Conservation (phyloP, 2,329 filamentous ascomycete species). For the Aureobasidium vineae region DNA sequence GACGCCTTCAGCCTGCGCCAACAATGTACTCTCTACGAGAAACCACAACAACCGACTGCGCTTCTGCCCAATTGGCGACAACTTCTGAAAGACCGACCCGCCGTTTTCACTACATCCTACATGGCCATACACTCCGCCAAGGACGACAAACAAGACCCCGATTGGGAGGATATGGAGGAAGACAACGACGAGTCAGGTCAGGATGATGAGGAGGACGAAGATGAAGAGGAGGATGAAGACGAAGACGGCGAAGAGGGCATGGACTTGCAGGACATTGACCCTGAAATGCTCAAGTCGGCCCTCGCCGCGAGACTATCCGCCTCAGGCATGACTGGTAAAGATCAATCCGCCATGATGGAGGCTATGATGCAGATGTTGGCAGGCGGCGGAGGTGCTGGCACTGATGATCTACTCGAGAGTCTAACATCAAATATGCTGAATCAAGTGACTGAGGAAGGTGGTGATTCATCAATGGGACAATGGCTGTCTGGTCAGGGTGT, state of each 20-base stretch:
- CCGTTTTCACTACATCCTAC: slow-evolving; percentile 10
- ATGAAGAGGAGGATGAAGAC: slow-evolving; percentile 29
- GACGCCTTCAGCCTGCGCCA: slow-evolving; percentile 24
- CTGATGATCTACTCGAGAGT: slow-evolving; percentile 46
- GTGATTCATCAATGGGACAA: slow-evolving; percentile 33
- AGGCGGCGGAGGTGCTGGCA: slow-evolving; percentile 38
- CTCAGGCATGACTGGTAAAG: slow-evolving; percentile 41
- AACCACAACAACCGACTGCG: slow-evolving; percentile 38
- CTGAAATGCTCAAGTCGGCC: slow-evolving; percentile 40
- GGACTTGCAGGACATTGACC: slow-evolving; percentile 37
- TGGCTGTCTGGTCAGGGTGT: slow-evolving; percentile 40
- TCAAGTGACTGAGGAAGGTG: slow-evolving; percentile 35
- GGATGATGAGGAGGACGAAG: slow-evolving; percentile 29
- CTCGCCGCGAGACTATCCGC: slow-evolving; percentile 36
- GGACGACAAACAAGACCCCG: slow-evolving; percentile 21
- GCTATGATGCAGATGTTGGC: slow-evolving; percentile 48
- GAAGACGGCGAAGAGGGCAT: slow-evolving; percentile 31
- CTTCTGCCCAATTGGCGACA: slow-evolving; percentile 49
- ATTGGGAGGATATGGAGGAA: slow-evolving; percentile 16
- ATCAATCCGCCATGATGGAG: slow-evolving; percentile 45
- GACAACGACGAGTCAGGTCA: slow-evolving; percentile 22
- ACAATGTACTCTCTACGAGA: slow-evolving; percentile 23
- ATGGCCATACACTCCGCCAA: slow-evolving; percentile 18
- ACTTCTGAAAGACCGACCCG: slow-evolving; percentile 37
- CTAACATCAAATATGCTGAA: slow-evolving; percentile 45